Conservation (phyloP, 1,284 basidiomycete species). For the Pseudomicrostroma phylloplanum region DNA sequence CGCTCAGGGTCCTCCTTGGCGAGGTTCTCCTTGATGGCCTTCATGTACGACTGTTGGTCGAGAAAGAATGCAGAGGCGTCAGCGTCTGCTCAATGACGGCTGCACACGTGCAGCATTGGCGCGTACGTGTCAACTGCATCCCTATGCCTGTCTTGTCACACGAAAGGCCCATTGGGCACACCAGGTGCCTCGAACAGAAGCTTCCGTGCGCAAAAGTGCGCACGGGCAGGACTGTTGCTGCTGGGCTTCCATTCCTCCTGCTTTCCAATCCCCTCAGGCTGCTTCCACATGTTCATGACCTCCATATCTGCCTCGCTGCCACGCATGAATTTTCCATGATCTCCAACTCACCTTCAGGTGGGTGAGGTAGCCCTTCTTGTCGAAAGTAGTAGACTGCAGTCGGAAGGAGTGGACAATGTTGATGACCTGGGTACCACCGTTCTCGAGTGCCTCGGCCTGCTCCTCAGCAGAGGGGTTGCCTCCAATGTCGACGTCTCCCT, state of each 20-base stretch:
- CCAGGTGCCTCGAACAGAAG: too few species aligned
- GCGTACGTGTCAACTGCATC: background rate
- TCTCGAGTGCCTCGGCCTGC: constrained; percentile 71
- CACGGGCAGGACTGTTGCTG: too few species aligned
- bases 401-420: constrained; percentile 90
- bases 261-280: background rate
- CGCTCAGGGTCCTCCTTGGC: constrained; percentile 61
- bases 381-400: constrained; percentile 73
- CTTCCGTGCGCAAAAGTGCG: too few species aligned
- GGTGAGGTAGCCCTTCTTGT: constrained; percentile 81
- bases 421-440: constrained; percentile 70
- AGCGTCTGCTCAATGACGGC: background rate
- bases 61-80: too few species aligned
- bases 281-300: background rate
- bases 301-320: background rate
- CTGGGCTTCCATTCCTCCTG: too few species aligned
- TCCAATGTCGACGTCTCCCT: constrained; percentile 88
- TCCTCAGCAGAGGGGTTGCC: constrained; percentile 68
- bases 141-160: background rate
- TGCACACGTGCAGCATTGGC: background rate
- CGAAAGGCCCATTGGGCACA: too few species aligned
- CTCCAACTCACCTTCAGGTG: constrained; percentile 63
- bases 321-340: background rate
- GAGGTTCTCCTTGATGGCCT: constrained; percentile 61
- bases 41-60: constrained; percentile 64